Evolutionary conservation across 2,329 filamentous ascomycete species (phyloP).

Genomic region (Diaporthe citri): DNA sequence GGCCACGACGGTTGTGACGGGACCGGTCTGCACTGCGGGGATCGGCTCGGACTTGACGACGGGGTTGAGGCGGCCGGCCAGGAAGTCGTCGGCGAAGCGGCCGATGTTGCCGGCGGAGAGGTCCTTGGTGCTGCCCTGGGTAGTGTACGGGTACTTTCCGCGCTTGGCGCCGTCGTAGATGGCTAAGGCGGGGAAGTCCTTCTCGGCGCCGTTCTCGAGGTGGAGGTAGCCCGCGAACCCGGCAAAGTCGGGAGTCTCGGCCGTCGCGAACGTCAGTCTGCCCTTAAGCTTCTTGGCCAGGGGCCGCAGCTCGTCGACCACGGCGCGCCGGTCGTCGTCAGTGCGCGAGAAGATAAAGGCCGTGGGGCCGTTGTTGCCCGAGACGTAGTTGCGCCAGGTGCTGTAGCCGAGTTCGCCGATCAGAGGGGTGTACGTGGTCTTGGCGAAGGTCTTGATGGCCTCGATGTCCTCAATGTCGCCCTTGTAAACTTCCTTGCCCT

Average conservation of each 20-base stretch:
- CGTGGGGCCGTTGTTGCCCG: slow-evolving; percentile 83
- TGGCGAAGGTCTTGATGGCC: slow-evolving; percentile 84
- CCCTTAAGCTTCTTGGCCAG: slow-evolving; percentile 94
- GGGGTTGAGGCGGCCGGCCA: slow-evolving; percentile 88
- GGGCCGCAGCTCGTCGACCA: slow-evolving; percentile 82
- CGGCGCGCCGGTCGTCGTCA: slow-evolving; percentile 84
- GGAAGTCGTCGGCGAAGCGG: slow-evolving; percentile 88
- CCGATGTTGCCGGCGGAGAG: slow-evolving; percentile 78
- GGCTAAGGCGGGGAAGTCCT: slow-evolving; percentile 91
- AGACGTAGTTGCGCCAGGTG: slow-evolving; percentile 96
- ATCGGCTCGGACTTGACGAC: slow-evolving; percentile 99
- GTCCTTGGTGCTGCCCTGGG: slow-evolving; percentile 79
- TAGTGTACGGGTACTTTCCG: slow-evolving; percentile 95
- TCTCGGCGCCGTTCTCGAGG: slow-evolving; percentile 82
- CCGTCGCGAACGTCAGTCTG: slow-evolving; percentile 96
- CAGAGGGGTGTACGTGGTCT: slow-evolving; percentile 86
- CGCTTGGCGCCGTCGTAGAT: slow-evolving; percentile 97
- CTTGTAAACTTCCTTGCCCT: slow-evolving; percentile 88
- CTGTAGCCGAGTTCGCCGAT: slow-evolving; percentile 97
- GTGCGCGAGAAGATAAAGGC: slow-evolving; percentile 98
- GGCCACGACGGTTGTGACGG: slow-evolving; percentile 90
- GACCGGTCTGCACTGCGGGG: slow-evolving; percentile 90
- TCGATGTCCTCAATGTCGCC: slow-evolving; percentile 82
- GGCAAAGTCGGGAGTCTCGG: slow-evolving; percentile 93
- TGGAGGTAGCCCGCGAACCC: slow-evolving; percentile 97